These are phyloP conservation scores for Akanthomyces uredinophilus DNA, from an alignment of 2,329 filamentous ascomycete genomes.

Conservation along the genomic window DNA sequence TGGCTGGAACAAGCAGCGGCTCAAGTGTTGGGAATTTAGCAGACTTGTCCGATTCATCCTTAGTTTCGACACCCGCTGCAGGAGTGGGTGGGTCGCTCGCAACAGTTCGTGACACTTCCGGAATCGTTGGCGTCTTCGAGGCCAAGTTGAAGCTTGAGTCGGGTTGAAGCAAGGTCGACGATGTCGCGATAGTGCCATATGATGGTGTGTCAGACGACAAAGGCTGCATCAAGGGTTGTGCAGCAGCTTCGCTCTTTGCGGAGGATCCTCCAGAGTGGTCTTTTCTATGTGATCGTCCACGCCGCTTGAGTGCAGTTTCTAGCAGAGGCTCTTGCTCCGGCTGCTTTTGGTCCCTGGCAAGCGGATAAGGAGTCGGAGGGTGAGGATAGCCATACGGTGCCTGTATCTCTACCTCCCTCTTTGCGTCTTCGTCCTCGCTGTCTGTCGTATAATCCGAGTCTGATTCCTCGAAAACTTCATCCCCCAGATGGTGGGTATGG, in stretches of 20 bases:
- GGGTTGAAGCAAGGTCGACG: constrained; percentile 1
- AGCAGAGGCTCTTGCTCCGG: background rate
- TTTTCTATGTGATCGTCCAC: constrained; percentile 4
- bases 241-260: background rate
- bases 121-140: background rate
- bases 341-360: background rate
- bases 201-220: background rate
- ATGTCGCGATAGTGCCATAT: constrained; percentile 10
- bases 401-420: constrained; percentile 27
- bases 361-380: constrained; percentile 5
- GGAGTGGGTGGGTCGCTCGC: background rate
- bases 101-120: constrained; percentile 14
- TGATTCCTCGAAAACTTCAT: constrained; percentile 49
- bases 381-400: constrained; percentile 10
- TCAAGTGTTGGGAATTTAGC: constrained; percentile 2
- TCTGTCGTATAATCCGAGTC: constrained; percentile 28
- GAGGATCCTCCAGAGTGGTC: background rate
- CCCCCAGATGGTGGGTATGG: constrained; percentile 66
- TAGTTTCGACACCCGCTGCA: background rate
- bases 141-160: background rate
- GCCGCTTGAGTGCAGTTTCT: background rate
- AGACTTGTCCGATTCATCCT: background rate
- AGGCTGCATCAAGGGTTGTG: background rate
- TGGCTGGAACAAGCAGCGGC: background rate
- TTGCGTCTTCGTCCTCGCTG: constrained; percentile 27